phyloP scores from a whole-genome alignment of 768 basidiomycete genomes.

The Hericium erinaceus region DNA sequence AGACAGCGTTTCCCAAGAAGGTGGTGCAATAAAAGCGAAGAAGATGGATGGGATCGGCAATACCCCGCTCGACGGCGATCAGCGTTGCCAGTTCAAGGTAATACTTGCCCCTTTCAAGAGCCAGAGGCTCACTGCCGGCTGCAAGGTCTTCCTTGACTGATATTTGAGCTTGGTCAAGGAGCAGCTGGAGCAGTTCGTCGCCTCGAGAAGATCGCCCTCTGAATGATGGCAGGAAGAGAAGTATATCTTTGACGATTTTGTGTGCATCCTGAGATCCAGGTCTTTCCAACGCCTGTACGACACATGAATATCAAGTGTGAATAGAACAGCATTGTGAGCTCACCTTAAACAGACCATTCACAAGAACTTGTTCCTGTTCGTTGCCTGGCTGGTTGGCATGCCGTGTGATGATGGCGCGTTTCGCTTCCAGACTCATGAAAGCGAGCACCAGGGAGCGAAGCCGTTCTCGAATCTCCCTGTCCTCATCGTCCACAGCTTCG shows the following conservation, averaged over 20 bases:
- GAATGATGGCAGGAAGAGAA: constrained; percentile 42
- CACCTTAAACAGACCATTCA: constrained; percentile 42
- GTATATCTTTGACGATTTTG: constrained; percentile 42
- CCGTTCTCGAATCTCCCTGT: constrained; percentile 44
- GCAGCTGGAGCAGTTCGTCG: constrained; percentile 28
- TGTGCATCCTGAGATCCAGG: constrained; percentile 32
- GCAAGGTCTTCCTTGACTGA: constrained; percentile 24
- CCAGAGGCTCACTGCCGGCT: constrained; percentile 19
- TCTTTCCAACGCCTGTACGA: constrained; percentile 39
- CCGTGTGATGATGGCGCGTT: constrained; percentile 33
- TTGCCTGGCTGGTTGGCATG: constrained; percentile 33
- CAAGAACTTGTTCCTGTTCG: constrained; percentile 37
- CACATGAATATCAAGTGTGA: neutral
- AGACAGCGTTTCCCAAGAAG: constrained; percentile 34
- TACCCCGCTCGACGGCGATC: constrained; percentile 31
- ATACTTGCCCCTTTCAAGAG: constrained; percentile 29
- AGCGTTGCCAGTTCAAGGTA: constrained; percentile 40
- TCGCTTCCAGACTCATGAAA: constrained; percentile 49
- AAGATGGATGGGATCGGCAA: constrained; percentile 35
- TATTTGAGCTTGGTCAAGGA: constrained; percentile 29
- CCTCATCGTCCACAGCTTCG: constrained; percentile 47
- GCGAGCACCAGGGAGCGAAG: constrained; percentile 49
- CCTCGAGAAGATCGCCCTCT: constrained; percentile 26
- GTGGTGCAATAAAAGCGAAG: constrained; percentile 42
- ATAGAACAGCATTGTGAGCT: constrained; percentile 9